Base-by-base conservation (phyloP, 805 yeast genomes). In the Kurtzmaniella cleridarum region DNA sequence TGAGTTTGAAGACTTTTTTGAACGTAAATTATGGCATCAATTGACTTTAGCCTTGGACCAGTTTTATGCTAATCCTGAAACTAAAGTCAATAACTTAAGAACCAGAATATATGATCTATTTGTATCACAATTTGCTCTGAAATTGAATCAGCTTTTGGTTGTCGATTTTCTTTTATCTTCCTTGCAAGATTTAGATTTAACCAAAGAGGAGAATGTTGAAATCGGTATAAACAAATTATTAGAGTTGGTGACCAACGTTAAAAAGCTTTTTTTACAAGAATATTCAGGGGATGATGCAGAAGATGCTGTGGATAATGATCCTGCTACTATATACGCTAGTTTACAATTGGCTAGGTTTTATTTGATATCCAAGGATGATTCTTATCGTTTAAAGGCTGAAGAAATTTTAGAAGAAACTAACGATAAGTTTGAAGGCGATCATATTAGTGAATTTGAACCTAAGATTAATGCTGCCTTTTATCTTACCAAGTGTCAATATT, bases 11-110 rank as follows among this genome's bases (percentile, higher is more conserved):
- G 96, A 88, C 51, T 69, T 71, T 41, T 84, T 87, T 64, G 96
- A 89, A 55, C 73, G 95, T 50, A 89, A 88, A 60, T 74, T 91
- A 57, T 93, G 97, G 97, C 95, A 84, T 65, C 98, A 93, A 68
- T 74, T 93, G 56, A 86, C 96, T 2, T 76, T 77, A 44, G 62
- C 77, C 5, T 67, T 93, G 41, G 67, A 66, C 27, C 73, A 72
- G 45, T 75, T 90, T 54, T 91, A 78, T 64, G 66, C 66, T 32
- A 68, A 71, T 40, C 71, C 77, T 7, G 69, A 68, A 20, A 70
- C 84, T 11, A 62, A 59, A 28, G 64, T 75, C 0, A 61, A 55
- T 27, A 64, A 74, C 1, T 61, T 86, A 41, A 76, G 91, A 48
- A 59, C 81, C 49, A 77, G 79, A 46, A 62, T 91, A 38, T 91